A percentile compares a stretch with the other conserved stretches of the same genome.
These are phyloP conservation scores for Lupinus albus DNA, from an alignment of 306 rosid species.

Conservation along the genomic window DNA sequence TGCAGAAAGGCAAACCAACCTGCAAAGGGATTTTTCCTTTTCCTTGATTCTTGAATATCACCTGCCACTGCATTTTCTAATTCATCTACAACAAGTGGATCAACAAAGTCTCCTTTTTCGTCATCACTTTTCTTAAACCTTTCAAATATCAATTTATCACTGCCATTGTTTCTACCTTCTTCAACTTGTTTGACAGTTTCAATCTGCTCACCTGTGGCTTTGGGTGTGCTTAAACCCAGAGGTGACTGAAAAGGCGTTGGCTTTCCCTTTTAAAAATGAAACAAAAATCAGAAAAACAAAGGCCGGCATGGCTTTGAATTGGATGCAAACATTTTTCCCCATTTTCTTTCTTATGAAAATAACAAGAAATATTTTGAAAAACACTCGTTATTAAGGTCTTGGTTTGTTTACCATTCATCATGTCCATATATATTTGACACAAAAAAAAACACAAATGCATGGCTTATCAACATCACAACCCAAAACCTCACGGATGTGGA, in stretches of 20 bases:
- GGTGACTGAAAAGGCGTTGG: constrained; percentile 71
- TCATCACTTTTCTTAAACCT: constrained; percentile 61
- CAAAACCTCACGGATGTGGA: constrained; percentile 4
- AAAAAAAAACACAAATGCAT: background rate
- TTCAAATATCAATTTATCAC: constrained; percentile 55
- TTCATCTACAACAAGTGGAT: constrained; percentile 43
- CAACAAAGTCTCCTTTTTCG: constrained; percentile 40
- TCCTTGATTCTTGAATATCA: constrained; percentile 54
- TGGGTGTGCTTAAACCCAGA: constrained; percentile 44
- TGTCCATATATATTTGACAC: constrained; percentile 10
- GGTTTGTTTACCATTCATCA: background rate
- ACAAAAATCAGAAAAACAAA: too few species aligned
- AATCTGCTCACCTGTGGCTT: constrained; percentile 11
- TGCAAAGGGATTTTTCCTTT: constrained; percentile 61
- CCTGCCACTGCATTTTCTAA: constrained; percentile 42
- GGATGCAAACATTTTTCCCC: background rate
- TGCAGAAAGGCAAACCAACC: constrained; percentile 74
- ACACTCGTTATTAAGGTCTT: background rate
- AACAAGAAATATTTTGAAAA: too few species aligned
- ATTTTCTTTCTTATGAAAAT: background rate
- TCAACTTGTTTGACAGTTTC: constrained; percentile 45
- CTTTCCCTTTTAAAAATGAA: constrained; percentile 65
- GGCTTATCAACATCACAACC: background rate
- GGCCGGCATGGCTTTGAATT: background rate
- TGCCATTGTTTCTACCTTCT: constrained; percentile 39